Percentiles rank a stretch among this genome's conserved stretches.
These are phyloP conservation scores for Penicillium oxalicum DNA, from an alignment of 2,329 filamentous ascomycete genomes.

Conservation along the genomic window DNA sequence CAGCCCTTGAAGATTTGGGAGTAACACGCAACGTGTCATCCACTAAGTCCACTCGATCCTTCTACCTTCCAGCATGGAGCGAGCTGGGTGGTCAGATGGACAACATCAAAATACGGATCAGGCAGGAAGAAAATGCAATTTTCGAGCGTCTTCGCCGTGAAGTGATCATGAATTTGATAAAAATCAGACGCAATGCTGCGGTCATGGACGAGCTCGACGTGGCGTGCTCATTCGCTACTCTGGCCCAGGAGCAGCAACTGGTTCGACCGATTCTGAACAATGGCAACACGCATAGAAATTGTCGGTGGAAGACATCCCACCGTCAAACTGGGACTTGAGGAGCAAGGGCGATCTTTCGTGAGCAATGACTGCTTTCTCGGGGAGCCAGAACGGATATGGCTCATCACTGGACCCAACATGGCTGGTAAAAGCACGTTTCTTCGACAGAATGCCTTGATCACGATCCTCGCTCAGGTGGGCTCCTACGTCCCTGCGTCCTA, in stretches of 20 bases:
- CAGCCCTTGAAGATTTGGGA: constrained; percentile 37
- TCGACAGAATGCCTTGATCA: constrained; percentile 90
- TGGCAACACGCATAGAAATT: constrained; percentile 63
- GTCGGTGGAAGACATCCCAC: constrained; percentile 85
- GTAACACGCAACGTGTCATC: constrained; percentile 61
- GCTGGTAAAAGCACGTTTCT: constrained; percentile 94
- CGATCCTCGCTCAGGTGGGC: constrained; percentile 85
- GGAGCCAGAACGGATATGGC: constrained; percentile 63
- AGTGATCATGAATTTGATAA: constrained; percentile 76
- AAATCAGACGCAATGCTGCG: constrained; percentile 80
- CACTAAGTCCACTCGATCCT: constrained; percentile 76
- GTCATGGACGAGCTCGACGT: constrained; percentile 93
- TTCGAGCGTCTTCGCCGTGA: constrained; percentile 67
- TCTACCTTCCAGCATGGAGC: constrained; percentile 81
- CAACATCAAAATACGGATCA: constrained; percentile 68
- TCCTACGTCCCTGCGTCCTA: constrained; percentile 86
- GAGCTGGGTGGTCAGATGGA: constrained; percentile 73
- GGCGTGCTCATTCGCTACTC: constrained; percentile 71
- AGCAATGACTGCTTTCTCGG: constrained; percentile 81
- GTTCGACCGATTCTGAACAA: constrained; percentile 66
- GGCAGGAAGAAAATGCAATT: constrained; percentile 75
- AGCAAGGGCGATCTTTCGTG: constrained; percentile 75
- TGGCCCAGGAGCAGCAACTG: constrained; percentile 69
- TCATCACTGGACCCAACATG: constrained; percentile 89
- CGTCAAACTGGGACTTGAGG: constrained; percentile 74